A percentile compares a stretch with the other conserved stretches of the same genome.
Conservation (phyloP, 345 rosid species). For the Rhizophora mangle region DNA sequence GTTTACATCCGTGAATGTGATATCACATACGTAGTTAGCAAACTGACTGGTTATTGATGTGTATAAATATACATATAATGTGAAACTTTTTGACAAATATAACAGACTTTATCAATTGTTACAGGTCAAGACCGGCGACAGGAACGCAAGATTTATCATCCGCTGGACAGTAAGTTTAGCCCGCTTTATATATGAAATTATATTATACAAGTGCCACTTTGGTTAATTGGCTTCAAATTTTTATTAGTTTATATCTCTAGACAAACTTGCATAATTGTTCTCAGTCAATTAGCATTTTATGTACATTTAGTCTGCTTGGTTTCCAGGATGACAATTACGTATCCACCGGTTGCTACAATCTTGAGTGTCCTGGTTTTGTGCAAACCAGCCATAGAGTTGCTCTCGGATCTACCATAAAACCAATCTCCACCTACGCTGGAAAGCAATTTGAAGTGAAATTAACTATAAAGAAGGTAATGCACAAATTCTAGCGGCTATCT, state of each 20-base stretch:
- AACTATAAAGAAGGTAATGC: not conserved
- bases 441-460: not conserved
- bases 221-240: not conserved
- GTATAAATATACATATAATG: too few species aligned
- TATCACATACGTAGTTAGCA: not conserved
- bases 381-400: not conserved
- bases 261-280: not conserved
- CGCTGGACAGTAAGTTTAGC: not conserved
- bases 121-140: not conserved
- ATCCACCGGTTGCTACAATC: slow-evolving; percentile 13
- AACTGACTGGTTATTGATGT: too few species aligned
- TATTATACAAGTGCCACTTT: not conserved
- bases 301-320: not conserved
- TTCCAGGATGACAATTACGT: not conserved
- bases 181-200: not conserved
- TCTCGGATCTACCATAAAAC: not conserved
- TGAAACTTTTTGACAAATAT: too few species aligned
- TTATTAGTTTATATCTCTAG: not conserved
- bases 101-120: not conserved
- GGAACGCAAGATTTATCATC: not conserved
- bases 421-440: not conserved
- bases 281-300: not conserved
- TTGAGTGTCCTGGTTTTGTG: slow-evolving; percentile 17
- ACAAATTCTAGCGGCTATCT: too few species aligned
- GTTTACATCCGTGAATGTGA: too few species aligned